phyloP scores from a whole-genome alignment of 2,329 filamentous ascomycete genomes.

The Colletotrichum lentis region DNA sequence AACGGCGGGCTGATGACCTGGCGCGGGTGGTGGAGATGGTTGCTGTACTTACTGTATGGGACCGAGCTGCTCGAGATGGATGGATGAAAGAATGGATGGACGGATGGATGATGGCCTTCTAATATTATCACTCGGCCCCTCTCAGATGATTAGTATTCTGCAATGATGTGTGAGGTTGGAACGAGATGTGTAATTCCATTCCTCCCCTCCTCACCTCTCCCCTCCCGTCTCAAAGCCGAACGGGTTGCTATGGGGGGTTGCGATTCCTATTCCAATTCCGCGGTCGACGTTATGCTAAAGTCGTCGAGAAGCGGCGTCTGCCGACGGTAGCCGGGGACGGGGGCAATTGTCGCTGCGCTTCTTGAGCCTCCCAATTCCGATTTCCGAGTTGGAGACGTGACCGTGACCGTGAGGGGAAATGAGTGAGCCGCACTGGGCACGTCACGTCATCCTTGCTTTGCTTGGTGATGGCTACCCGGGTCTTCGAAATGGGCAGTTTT shows the following conservation, averaged over 20 bases:
- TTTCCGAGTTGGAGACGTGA: conserved; percentile 21
- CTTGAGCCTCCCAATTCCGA: conserved; percentile 30
- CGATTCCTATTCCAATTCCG: conserved; percentile 27
- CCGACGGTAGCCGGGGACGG: conserved; percentile 36
- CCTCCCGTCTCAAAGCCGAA: conserved; percentile 20
- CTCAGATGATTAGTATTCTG: not conserved
- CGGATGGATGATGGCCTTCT: not conserved
- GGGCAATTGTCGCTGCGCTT: not conserved
- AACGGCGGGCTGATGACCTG: not conserved
- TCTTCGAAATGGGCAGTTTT: no score
- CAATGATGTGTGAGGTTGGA: conserved; percentile 23
- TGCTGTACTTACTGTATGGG: not conserved
- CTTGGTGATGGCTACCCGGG: not conserved
- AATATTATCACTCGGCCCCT: not conserved
- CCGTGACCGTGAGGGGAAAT: not conserved
- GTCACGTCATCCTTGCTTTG: not conserved
- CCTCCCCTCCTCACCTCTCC: not conserved
- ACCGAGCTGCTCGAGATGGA: not conserved
- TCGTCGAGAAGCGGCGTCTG: conserved; percentile 34
- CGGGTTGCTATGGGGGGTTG: not conserved
- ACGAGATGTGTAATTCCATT: not conserved
- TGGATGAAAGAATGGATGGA: not conserved
- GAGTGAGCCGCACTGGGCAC: not conserved
- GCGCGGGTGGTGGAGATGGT: not conserved
- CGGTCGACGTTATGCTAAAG: conserved; percentile 14